A percentile compares a stretch with the other conserved stretches of the same genome.
Conservation (phyloP, 2,329 filamentous ascomycete species). For the Pezizomycotina sp. region DNA sequence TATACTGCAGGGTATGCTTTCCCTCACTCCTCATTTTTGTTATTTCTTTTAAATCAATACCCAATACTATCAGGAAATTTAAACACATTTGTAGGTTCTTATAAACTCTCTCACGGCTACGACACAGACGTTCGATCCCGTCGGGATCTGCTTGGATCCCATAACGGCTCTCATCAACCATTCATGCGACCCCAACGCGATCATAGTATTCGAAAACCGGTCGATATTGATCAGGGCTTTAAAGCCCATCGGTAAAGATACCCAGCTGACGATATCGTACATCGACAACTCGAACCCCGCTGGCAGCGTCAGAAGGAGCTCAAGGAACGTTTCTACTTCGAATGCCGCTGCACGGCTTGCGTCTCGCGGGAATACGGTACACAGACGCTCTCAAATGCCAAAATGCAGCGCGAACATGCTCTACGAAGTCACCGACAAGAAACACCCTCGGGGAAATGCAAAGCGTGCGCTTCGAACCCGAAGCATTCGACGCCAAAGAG, state of each 20-base stretch:
- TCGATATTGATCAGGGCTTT: constrained; percentile 37
- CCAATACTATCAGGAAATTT: neutral
- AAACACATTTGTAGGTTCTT: neutral
- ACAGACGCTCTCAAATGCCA: constrained; percentile 26
- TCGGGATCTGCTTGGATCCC: constrained; percentile 44
- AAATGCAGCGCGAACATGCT: constrained; percentile 30
- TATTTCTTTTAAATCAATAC: neutral
- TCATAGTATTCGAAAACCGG: constrained; percentile 40
- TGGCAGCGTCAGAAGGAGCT: constrained; percentile 38
- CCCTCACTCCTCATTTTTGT: neutral
- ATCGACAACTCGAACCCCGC: constrained; percentile 39
- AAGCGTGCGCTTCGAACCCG: constrained; percentile 5
- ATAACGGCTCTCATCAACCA: constrained; percentile 42
- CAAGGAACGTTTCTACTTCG: constrained; percentile 41
- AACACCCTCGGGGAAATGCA: constrained; percentile 3
- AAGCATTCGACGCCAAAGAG: constrained; percentile 18
- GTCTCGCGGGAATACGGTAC: no score
- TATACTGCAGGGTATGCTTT: constrained; percentile 34
- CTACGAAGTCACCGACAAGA: constrained; percentile 27
- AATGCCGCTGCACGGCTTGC: constrained; percentile 41
- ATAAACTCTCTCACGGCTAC: constrained; percentile 42
- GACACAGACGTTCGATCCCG: constrained; percentile 38
- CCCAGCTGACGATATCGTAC: constrained; percentile 47
- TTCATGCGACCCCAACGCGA: constrained; percentile 44
- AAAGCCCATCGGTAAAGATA: constrained; percentile 36